A percentile compares a stretch with the other conserved stretches of the same genome.
These are phyloP conservation scores for Rhinocladiella mackenziei DNA, from an alignment of 2,329 filamentous ascomycete species.

Conservation along the genomic window DNA sequence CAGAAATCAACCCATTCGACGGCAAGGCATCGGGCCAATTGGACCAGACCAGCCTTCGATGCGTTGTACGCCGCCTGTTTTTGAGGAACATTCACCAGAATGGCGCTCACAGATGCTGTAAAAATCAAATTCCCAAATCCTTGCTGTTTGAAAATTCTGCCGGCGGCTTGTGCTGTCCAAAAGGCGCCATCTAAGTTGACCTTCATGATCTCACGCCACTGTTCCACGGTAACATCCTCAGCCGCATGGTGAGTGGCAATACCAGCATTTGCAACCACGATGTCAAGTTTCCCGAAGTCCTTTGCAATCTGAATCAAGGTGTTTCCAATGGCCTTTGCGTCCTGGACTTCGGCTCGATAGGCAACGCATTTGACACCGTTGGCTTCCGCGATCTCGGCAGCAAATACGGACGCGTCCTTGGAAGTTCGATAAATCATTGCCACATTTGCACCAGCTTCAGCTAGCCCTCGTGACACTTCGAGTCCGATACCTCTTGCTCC, in stretches of 20 bases:
- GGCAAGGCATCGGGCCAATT: conserved; percentile 39
- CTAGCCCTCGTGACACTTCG: conserved; percentile 21
- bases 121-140: conserved; percentile 39
- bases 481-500: conserved; percentile 27
- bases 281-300: conserved; percentile 45
- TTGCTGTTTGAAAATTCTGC: conserved; percentile 36
- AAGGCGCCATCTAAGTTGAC: conserved; percentile 41
- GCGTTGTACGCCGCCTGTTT: conserved; percentile 40
- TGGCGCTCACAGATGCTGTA: conserved; percentile 39
- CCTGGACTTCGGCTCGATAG: conserved; percentile 35
- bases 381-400: conserved; percentile 30
- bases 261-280: conserved; percentile 48
- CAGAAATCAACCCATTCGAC: conserved; percentile 41
- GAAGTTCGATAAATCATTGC: conserved; percentile 24
- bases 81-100: conserved; percentile 40
- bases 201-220: conserved; percentile 41
- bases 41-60: conserved; percentile 37
- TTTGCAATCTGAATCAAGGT: conserved; percentile 34
- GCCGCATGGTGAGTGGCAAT: conserved; percentile 37
- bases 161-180: conserved; percentile 39
- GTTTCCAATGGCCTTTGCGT: conserved; percentile 34
- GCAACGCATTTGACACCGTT: conserved; percentile 34
- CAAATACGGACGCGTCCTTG: conserved; percentile 28
- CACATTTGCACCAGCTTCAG: conserved; percentile 17
- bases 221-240: conserved; percentile 38